Percentiles rank a stretch among this genome's conserved stretches.
Conservation (phyloP, 192 early-diverging fungal species). For the Spinellus fusiger region DNA sequence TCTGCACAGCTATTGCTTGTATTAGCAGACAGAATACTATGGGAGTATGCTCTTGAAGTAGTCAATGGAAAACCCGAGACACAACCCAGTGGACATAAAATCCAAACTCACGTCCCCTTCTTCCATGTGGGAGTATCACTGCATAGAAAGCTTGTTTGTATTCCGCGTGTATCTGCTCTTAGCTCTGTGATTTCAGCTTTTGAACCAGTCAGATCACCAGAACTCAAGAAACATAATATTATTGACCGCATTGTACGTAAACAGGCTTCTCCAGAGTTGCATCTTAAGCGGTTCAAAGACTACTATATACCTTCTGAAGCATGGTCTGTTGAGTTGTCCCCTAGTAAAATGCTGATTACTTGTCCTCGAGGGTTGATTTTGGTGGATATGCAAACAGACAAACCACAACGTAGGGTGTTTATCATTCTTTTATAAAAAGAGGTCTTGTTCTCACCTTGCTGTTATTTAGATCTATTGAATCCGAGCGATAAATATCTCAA, state of each 20-base stretch:
- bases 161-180: constrained; percentile 65
- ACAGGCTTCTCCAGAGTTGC: constrained; percentile 34
- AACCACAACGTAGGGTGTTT: constrained; percentile 55
- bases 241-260: constrained; percentile 32
- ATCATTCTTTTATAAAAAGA: constrained; percentile 26
- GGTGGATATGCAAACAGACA: constrained; percentile 79
- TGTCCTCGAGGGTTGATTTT: constrained; percentile 89
- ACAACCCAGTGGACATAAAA: constrained; percentile 4
- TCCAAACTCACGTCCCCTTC: constrained; percentile 52
- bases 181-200: constrained; percentile 71
- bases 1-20: constrained; percentile 73
- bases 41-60: constrained; percentile 46
- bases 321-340: constrained; percentile 75
- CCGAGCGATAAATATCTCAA: constrained; percentile 71
- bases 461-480: constrained; percentile 64
- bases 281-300: constrained; percentile 64
- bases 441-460: constrained; percentile 18
- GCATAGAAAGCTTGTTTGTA: constrained; percentile 51
- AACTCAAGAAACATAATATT: constrained; percentile 67
- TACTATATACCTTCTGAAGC: constrained; percentile 91
- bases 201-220: constrained; percentile 70
- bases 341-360: constrained; percentile 80
- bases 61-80: constrained; percentile 26
- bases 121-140: constrained; percentile 62
- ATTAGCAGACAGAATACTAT: constrained; percentile 66